A percentile compares a stretch with the other conserved stretches of the same genome.
phyloP scores from a whole-genome alignment of 2,329 filamentous ascomycete genomes.

The Talaromyces sp. region DNA sequence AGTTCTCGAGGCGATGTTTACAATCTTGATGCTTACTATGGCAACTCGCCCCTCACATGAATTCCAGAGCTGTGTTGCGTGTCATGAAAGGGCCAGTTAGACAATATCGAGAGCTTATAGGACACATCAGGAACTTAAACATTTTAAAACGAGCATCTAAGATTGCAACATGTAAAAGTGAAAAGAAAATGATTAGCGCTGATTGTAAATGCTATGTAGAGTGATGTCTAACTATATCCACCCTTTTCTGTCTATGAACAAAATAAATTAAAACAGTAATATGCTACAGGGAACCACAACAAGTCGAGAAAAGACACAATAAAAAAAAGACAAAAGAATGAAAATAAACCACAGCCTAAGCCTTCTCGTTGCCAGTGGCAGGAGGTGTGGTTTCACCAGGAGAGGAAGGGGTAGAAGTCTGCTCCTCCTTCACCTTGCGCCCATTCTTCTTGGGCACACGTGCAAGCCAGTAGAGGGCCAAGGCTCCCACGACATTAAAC shows the following conservation, averaged over 20 bases:
- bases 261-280: not conserved
- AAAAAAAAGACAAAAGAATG: not conserved
- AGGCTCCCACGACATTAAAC: conserved; percentile 46
- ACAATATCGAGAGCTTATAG: not conserved
- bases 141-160: not conserved
- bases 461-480: conserved; percentile 49
- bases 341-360: not conserved
- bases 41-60: no score
- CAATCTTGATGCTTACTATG: not conserved
- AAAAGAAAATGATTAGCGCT: not conserved
- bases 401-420: not conserved
- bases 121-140: not conserved
- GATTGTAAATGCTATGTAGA: not conserved
- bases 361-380: not conserved
- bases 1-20: no score
- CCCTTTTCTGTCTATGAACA: not conserved
- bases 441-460: conserved; percentile 38
- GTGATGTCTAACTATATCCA: not conserved
- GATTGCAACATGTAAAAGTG: not conserved
- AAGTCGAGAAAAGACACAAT: not conserved
- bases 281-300: not conserved
- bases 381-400: not conserved
- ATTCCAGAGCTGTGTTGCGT: no score
- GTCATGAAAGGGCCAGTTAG: no score
- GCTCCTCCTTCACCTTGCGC: not conserved